Conservation (phyloP, 352 stramenopile genomes). For the Globisporangium radiosum region DNA sequence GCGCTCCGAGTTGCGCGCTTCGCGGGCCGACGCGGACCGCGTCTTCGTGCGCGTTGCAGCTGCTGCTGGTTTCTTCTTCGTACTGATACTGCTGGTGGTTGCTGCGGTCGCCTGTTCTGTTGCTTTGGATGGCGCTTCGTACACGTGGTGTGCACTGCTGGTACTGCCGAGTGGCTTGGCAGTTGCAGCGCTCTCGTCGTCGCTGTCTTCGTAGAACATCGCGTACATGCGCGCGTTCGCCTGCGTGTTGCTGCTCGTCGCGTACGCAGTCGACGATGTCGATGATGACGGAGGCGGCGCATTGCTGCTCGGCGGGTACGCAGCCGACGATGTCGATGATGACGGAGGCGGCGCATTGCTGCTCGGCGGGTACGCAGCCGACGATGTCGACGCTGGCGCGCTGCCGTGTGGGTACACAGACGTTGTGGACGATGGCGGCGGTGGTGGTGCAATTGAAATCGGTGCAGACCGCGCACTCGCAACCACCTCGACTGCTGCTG, state of each 20-base stretch:
- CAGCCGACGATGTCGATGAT: slow-evolving; percentile 2
- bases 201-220: slow-evolving; percentile 1
- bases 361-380: slow-evolving; percentile 10
- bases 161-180: too few relatives aligned
- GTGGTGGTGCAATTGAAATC: slow-evolving; percentile 1
- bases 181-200: slow-evolving; percentile 2
- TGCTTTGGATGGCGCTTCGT: too few relatives aligned
- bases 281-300: slow-evolving; percentile 11
- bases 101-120: neutral
- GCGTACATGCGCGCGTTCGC: neutral
- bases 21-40: slow-evolving; percentile 32
- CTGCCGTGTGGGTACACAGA: slow-evolving; percentile 11
- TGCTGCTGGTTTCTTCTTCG: slow-evolving; percentile 4
- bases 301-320: slow-evolving; percentile 16
- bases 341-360: slow-evolving; percentile 16
- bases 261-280: slow-evolving; percentile 1
- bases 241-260: slow-evolving; percentile 1
- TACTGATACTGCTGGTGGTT: neutral
- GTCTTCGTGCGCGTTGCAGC: slow-evolving; percentile 19
- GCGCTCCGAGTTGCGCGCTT: slow-evolving; percentile 38
- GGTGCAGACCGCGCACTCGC: neutral
- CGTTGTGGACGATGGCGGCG: slow-evolving; percentile 1
- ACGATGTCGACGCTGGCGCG: slow-evolving; percentile 5
- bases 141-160: too few relatives aligned
- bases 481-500: neutral